Evolutionary conservation across 2,329 filamentous ascomycete genomes (phyloP).

Genomic region (Exophiala aquamarina): DNA sequence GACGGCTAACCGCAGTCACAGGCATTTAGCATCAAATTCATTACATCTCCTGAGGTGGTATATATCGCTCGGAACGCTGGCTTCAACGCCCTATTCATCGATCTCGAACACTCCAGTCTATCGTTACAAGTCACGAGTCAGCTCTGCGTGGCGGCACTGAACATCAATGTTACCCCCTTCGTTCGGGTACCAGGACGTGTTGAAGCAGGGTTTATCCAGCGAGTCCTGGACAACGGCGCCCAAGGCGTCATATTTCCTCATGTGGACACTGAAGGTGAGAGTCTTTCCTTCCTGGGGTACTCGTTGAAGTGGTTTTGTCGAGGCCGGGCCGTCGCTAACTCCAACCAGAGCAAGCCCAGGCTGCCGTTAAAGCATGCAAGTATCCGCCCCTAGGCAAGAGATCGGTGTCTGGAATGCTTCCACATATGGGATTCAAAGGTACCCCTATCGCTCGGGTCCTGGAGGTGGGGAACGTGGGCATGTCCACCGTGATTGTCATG

Average conservation of each 20-base stretch:
- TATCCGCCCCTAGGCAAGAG: constrained; percentile 40
- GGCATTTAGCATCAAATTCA: constrained; percentile 35
- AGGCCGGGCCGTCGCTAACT: too few relatives aligned
- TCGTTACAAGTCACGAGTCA: constrained; percentile 38
- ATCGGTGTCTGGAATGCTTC: constrained; percentile 38
- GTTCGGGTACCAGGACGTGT: constrained; percentile 44
- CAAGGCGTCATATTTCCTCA: constrained; percentile 45
- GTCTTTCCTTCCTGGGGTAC: too few relatives aligned
- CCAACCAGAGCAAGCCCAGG: constrained; percentile 38
- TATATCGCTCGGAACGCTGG: constrained; percentile 44
- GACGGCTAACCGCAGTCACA: too few relatives aligned
- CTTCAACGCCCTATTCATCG: constrained; percentile 44
- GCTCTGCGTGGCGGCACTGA: constrained; percentile 41
- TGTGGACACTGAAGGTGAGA: constrained; percentile 37
- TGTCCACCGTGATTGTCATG: constrained; percentile 43
- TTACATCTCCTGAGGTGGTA: constrained; percentile 37
- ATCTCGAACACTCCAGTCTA: constrained; percentile 47
- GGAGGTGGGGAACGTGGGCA: constrained; percentile 34
- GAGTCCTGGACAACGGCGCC: constrained; percentile 44
- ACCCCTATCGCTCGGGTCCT: constrained; percentile 37
- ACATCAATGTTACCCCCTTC: constrained; percentile 42
- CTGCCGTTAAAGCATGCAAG: constrained; percentile 39
- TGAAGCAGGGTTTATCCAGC: constrained; percentile 38
- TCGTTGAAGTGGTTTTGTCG: too few relatives aligned
- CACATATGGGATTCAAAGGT: constrained; percentile 37